A percentile compares a stretch with the other conserved stretches of the same genome.
phyloP scores from a whole-genome alignment of 129 eudicot species.

The Escallonia rubra region DNA sequence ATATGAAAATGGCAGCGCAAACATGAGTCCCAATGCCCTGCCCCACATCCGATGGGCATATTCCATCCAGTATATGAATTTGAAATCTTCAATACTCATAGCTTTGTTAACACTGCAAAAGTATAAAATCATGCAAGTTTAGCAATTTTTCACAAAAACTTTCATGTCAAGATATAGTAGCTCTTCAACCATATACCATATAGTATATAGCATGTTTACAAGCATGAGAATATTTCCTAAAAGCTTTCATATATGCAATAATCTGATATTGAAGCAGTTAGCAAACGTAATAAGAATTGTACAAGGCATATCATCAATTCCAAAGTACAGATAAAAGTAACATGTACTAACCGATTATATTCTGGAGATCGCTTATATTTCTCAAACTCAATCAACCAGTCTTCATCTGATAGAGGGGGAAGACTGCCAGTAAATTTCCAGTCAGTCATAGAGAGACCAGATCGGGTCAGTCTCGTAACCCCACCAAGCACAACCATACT shows the following conservation, averaged over 20 bases:
- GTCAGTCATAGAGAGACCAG: slow-evolving; percentile 98
- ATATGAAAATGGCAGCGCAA: slow-evolving; percentile 90
- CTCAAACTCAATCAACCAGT: slow-evolving; percentile 86
- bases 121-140: slow-evolving; percentile 8
- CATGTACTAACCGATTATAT: slow-evolving; percentile 78
- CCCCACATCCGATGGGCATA: slow-evolving; percentile 99
- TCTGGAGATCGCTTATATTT: slow-evolving; percentile 96
- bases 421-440: slow-evolving; percentile 94
- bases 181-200: too few relatives aligned
- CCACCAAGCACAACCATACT: slow-evolving; percentile 98
- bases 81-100: slow-evolving; percentile 86
- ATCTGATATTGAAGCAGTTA: too few relatives aligned
- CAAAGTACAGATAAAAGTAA: background rate
- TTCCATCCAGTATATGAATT: slow-evolving; percentile 99
- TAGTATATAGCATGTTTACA: too few relatives aligned
- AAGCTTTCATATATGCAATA: background rate
- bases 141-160: slow-evolving; percentile 6
- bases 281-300: too few relatives aligned
- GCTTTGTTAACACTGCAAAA: slow-evolving; percentile 77
- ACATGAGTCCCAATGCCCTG: slow-evolving; percentile 93
- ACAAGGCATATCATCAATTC: too few relatives aligned
- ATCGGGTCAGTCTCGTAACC: slow-evolving; percentile 76
- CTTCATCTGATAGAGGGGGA: slow-evolving; percentile 84
- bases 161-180: too few relatives aligned
- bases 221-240: background rate